phyloP scores from a whole-genome alignment of 768 basidiomycete genomes.

The Rickenella mellea region DNA sequence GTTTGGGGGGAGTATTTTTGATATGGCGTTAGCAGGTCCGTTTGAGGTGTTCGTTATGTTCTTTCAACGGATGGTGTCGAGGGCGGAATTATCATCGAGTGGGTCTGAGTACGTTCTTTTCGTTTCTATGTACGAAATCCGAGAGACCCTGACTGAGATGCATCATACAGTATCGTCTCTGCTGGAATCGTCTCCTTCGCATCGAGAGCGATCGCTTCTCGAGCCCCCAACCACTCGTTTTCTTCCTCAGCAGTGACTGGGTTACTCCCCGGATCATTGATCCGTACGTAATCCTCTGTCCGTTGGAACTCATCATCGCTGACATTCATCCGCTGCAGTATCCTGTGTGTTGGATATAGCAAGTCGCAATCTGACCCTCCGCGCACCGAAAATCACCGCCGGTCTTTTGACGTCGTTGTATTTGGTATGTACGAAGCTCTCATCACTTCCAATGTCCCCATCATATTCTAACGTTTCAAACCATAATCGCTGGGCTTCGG shows the following conservation, averaged over 20 bases:
- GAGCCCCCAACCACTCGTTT: conserved; percentile 83
- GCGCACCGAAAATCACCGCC: conserved; percentile 82
- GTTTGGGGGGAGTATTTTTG: conserved; percentile 75
- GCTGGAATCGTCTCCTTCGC: conserved; percentile 74
- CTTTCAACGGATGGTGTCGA: conserved; percentile 65
- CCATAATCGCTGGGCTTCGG: conserved; percentile 86
- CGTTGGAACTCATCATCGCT: neutral
- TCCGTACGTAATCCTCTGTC: conserved; percentile 39
- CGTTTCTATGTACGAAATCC: too few species aligned
- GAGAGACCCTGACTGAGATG: neutral
- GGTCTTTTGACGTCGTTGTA: conserved; percentile 83
- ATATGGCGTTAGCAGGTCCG: conserved; percentile 74
- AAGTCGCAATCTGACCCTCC: conserved; percentile 78
- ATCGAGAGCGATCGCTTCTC: conserved; percentile 41
- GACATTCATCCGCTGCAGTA: neutral
- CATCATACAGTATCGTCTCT: conserved; percentile 55
- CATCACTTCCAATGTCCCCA: too few species aligned
- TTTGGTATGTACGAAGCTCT: too few species aligned
- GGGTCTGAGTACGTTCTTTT: conserved; percentile 71
- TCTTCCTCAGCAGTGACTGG: conserved; percentile 82
- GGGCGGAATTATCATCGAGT: conserved; percentile 77
- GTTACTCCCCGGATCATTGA: conserved; percentile 84
- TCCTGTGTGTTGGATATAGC: conserved; percentile 22
- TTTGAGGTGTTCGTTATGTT: conserved; percentile 60
- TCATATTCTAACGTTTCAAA: too few species aligned